Evolutionary conservation across 2,329 filamentous ascomycete genomes (phyloP).

Genomic region (Malbranchea cinnamomea): DNA sequence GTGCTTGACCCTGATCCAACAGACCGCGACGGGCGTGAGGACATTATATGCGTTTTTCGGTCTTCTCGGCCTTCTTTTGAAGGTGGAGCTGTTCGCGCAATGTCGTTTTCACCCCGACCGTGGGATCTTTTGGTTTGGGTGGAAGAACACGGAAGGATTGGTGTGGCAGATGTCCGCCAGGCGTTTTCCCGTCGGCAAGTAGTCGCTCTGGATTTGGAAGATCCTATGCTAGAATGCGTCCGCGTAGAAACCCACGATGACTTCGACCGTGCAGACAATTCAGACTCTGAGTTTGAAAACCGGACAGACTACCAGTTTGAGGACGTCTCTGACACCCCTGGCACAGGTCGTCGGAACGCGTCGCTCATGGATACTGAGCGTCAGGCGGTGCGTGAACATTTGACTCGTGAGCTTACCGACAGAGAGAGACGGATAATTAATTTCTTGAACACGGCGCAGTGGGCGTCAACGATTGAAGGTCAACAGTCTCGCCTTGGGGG

Average conservation of each 20-base stretch:
- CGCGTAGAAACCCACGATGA: constrained; percentile 17
- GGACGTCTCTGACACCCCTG: background rate
- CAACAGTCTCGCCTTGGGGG: constrained; percentile 14
- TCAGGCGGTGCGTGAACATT: constrained; percentile 20
- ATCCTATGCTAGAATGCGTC: constrained; percentile 20
- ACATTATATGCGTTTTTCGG: constrained; percentile 59
- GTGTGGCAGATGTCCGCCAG: constrained; percentile 33
- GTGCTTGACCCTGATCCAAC: constrained; percentile 25
- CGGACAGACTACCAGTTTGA: background rate
- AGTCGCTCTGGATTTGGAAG: constrained; percentile 22
- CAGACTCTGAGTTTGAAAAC: constrained; percentile 14
- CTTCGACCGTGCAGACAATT: constrained; percentile 14
- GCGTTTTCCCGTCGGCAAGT: constrained; percentile 31
- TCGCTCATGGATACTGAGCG: constrained; percentile 7
- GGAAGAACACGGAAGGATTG: constrained; percentile 53
- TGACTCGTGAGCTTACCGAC: constrained; percentile 25
- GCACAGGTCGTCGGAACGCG: background rate
- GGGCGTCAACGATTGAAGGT: constrained; percentile 17
- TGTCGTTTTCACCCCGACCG: constrained; percentile 81
- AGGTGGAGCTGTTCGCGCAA: constrained; percentile 70
- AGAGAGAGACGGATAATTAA: constrained; percentile 30
- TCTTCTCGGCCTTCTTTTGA: constrained; percentile 59
- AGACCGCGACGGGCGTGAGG: constrained; percentile 35
- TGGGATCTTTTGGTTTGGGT: constrained; percentile 90
- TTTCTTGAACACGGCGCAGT: constrained; percentile 27